A percentile compares a stretch with the other conserved stretches of the same genome.
Evolutionary conservation across 2,329 filamentous ascomycete species (phyloP).

Genomic region (Neocatenulostroma microsporum): DNA sequence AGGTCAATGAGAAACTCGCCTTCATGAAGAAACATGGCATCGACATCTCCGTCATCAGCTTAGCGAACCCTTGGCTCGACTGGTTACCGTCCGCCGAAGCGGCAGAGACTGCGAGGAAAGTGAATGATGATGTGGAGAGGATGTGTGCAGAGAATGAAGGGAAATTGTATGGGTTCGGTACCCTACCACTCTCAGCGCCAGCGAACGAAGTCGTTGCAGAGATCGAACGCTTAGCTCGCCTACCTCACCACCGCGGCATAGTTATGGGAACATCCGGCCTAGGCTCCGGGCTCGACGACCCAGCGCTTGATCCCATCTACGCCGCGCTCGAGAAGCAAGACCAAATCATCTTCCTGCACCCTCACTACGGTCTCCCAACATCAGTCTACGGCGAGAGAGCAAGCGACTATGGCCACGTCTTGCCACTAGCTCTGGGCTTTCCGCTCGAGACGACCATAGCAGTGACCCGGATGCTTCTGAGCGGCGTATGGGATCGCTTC

Average conservation of each 20-base stretch:
- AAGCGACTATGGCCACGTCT: slow-evolving; percentile 74
- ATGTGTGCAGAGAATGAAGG: slow-evolving; percentile 61
- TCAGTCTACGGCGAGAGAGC: slow-evolving; percentile 69
- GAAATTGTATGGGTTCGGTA: slow-evolving; percentile 73
- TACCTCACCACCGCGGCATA: slow-evolving; percentile 70
- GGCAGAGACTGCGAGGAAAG: slow-evolving; percentile 52
- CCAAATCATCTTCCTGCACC: slow-evolving; percentile 74
- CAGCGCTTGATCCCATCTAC: slow-evolving; percentile 63
- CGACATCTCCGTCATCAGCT: slow-evolving; percentile 72
- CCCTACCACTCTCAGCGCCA: slow-evolving; percentile 67
- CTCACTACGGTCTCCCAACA: slow-evolving; percentile 80
- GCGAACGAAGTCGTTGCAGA: slow-evolving; percentile 54
- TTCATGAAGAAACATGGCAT: slow-evolving; percentile 87
- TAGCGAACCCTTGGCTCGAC: slow-evolving; percentile 92
- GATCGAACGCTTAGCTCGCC: slow-evolving; percentile 52
- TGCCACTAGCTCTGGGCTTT: slow-evolving; percentile 79
- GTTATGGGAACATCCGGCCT: slow-evolving; percentile 81
- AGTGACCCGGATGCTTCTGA: slow-evolving; percentile 77
- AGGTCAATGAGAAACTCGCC: slow-evolving; percentile 67
- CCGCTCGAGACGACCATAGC: slow-evolving; percentile 91
- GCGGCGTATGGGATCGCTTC: slow-evolving; percentile 74
- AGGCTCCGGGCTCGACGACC: slow-evolving; percentile 73
- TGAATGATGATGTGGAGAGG: slow-evolving; percentile 70
- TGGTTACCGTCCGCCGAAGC: slow-evolving; percentile 61
- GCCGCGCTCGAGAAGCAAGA: slow-evolving; percentile 56